Evolutionary conservation across 805 yeast species (phyloP), one percentile per base, ranked within the genome.

Genomic region (Myxozyma mucilagina): DNA sequence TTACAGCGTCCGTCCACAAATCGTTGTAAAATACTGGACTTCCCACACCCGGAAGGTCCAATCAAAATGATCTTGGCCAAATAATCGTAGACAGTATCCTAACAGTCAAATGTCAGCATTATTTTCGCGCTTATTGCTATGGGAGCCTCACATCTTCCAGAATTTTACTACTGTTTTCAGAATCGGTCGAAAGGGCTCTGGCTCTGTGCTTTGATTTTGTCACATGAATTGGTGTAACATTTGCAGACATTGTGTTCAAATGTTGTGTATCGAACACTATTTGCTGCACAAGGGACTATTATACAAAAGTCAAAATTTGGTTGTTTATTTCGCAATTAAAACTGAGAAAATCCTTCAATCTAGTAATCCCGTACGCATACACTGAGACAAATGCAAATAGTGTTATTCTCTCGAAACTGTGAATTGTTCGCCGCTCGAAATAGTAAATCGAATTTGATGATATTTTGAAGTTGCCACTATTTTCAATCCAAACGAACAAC

Each of bases 31-130:
- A 79, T 69, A 42, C 81, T 79, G 14, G 82, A 78, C 67, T 79
- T 79, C 56, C 82, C 82, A 47, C 78, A 74, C 50, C 82, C 82
- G 8, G 80, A 76, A 20, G 82, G 78, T 10, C 82, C 82, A 64
- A 79, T 74, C 39, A 79, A 68, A 38, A 75, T 75, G 50, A 75
- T 70, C 56, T 75, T 75, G 47, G 78, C 76, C 36, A 75, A 68
- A 56, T 74, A 75, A 59, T 75, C 78, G 55, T 75, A 75, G 54
- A 69, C 60, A 20, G 59, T 53, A 47, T 65, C 66, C 58, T 62
- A 41, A 49, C 20, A 42, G 11, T 20, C 41, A 5, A 7, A 24
- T 18, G 44, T 49, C 38, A 49, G 44, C 16, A 8, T n/a, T 18
- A n/a, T 3, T 11, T 18, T 35, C 6, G 20, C 42, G 11, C 11